A percentile compares a stretch with the other conserved stretches of the same genome.
phyloP scores from a whole-genome alignment of 23 red algal species.

The Gracilariopsis chorda region DNA sequence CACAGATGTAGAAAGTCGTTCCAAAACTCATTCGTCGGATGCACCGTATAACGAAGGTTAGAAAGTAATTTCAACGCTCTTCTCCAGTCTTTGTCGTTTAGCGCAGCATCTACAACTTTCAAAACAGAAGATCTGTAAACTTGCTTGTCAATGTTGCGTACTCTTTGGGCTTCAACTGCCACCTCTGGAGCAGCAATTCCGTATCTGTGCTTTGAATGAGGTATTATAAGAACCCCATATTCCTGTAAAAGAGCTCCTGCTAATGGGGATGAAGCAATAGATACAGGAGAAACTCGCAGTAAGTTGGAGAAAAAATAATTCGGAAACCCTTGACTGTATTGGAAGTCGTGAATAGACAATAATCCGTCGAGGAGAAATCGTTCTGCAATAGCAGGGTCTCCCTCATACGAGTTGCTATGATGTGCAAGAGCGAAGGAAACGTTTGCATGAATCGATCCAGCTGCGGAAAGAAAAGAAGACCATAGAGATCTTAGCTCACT shows the following conservation, averaged over 20 bases:
- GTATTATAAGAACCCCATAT: background rate
- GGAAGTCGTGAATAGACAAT: background rate
- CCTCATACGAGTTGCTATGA: background rate
- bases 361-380: conserved; percentile 59
- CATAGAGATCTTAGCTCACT: conserved; percentile 10
- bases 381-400: conserved; percentile 22
- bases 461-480: conserved; percentile 3
- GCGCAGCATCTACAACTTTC: conserved; percentile 18
- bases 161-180: conserved; percentile 4
- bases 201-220: conserved; percentile 56
- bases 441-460: background rate
- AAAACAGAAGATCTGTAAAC: background rate
- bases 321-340: background rate
- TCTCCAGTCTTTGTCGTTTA: conserved; percentile 31
- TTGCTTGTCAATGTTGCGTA: background rate
- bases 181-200: conserved; percentile 53
- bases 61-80: conserved; percentile 13
- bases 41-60: background rate
- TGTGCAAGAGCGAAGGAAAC: conserved; percentile 39
- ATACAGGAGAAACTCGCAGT: conserved; percentile 1
- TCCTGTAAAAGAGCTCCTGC: background rate
- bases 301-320: conserved; percentile 3
- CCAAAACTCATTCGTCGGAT: conserved; percentile 12
- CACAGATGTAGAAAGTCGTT: conserved; percentile 58
- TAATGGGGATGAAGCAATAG: conserved; percentile 11